A percentile compares a stretch with the other conserved stretches of the same genome.
phyloP scores from a whole-genome alignment of 768 basidiomycete species.

The Saitozyma sp. region DNA sequence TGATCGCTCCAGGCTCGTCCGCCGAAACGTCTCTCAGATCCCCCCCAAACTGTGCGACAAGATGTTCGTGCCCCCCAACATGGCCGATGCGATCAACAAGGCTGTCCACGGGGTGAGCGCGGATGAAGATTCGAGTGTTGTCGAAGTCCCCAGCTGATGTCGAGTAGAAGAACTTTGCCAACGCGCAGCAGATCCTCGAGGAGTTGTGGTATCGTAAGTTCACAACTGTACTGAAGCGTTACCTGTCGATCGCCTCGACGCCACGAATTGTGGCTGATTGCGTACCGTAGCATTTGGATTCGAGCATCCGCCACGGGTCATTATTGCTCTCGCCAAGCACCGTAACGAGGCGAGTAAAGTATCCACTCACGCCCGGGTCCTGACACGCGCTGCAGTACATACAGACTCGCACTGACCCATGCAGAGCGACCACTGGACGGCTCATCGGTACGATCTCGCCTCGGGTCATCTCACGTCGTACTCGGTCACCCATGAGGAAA shows the following conservation, averaged over 20 bases:
- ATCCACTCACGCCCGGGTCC: background rate
- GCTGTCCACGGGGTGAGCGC: conserved; percentile 45
- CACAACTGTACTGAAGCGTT: background rate
- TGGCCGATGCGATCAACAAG: conserved; percentile 49
- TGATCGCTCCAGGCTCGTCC: conserved; percentile 23
- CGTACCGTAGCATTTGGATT: conserved; percentile 31
- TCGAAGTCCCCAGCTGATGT: background rate
- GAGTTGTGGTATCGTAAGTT: conserved; percentile 50
- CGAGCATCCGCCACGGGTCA: conserved; percentile 47
- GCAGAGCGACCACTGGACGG: conserved; percentile 46
- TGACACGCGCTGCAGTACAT: background rate
- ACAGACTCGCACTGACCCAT: conserved; percentile 9
- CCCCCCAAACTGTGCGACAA: conserved; percentile 47
- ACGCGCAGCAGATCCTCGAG: conserved; percentile 46
- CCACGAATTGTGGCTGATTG: background rate
- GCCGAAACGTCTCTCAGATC: conserved; percentile 34
- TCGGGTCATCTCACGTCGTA: conserved; percentile 42
- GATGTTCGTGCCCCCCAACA: conserved; percentile 49
- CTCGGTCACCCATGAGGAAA: conserved; percentile 34
- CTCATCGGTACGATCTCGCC: conserved; percentile 51
- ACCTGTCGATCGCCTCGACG: background rate
- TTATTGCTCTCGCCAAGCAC: conserved; percentile 47
- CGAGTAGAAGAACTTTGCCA: conserved; percentile 37
- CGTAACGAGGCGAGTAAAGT: conserved; percentile 41
- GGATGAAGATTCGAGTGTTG: background rate